Conservation (phyloP, 108 stramenopile genomes). For the Seminavis robusta region DNA sequence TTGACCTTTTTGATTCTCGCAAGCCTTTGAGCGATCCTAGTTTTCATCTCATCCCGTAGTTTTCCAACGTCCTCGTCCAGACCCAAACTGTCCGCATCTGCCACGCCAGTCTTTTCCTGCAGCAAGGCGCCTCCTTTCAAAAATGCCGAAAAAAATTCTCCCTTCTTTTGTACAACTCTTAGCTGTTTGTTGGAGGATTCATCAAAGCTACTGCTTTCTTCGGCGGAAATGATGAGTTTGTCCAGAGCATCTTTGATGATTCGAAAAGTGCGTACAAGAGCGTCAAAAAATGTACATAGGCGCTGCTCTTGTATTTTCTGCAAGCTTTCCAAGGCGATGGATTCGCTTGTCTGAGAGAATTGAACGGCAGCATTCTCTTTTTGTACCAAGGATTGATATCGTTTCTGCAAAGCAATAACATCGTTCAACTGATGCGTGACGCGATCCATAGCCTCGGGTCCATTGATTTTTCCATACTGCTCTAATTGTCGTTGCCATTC, state of each 20-base stretch:
- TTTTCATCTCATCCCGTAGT: conserved; percentile 54
- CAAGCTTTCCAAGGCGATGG: conserved; percentile 38
- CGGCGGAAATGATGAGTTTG: conserved; percentile 4
- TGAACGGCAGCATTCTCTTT: no score
- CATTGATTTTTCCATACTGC: no score
- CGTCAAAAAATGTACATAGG: conserved; percentile 36
- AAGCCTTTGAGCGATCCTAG: conserved; percentile 29
- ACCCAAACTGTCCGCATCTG: conserved; percentile 65
- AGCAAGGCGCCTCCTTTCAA: conserved; percentile 14
- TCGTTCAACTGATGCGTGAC: no score
- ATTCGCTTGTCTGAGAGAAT: no score
- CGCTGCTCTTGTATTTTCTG: conserved; percentile 54
- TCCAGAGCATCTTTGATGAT: conserved; percentile 1
- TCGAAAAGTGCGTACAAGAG: conserved; percentile 1
- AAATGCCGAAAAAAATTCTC: conserved; percentile 14
- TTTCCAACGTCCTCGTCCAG: conserved; percentile 53
- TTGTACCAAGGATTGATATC: no score
- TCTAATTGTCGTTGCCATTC: no score
- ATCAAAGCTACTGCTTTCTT: neutral
- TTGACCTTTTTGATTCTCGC: conserved; percentile 41
- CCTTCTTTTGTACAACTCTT: conserved; percentile 10
- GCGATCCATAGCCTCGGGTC: no score
- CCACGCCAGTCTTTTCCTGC: conserved; percentile 55
- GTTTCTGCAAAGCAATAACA: no score
- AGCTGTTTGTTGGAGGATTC: no score